Evolutionary conservation across 1,139 yeast species (phyloP), one percentile per base, ranked within the genome.

Genomic region (Kurtzmaniella quercitrusa): DNA sequence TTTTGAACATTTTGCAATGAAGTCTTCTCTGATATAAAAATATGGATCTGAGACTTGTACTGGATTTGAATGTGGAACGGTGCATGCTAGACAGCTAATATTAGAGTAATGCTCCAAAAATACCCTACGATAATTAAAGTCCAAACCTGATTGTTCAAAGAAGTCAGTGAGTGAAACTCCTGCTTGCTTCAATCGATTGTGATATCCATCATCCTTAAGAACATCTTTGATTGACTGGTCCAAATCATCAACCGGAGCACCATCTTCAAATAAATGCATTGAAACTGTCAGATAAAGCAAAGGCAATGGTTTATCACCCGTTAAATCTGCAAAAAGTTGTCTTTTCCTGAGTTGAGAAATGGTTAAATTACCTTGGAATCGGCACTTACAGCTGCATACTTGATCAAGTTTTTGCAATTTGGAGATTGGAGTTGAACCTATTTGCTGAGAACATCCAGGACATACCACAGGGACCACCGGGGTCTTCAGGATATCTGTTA

Each of bases 291-390:
- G 42, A 19, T 28, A 28, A 7, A 40, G 20, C n/a, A 40, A 18
- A 5, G 42, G 42, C 21, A 41, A 23, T 7, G 41, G 41, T n/a
- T 32, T 23, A 9, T 33, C 36, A 12, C 30, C 33, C 7, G 26
- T 8, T 2, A 41, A n/a, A 19, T 41, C 41, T 11, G 26, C 20
- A 19, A 23, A 41, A 17, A 41, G 18, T 15, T 38, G 41, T 20
- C 44, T 19, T 15, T 41, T 41, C 9, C 36, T 7, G 4, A 41
- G 23, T 22, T 41, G 44, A 6, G 16, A 2, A 21, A 35, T 33
- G n/a, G 40, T 36, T n/a, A 41, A 20, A 9, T 30, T 19, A 3
- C 44, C 44, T 30, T 41, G 41, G 36, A 41, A 41, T 26, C 23
- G 34, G 34, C 44, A 41, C 32, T 34, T 33, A 28, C 44, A 41